These are phyloP conservation scores for Cercophora sp. DNA, from an alignment of 495 filamentous ascomycete species.

Conservation along the genomic window DNA sequence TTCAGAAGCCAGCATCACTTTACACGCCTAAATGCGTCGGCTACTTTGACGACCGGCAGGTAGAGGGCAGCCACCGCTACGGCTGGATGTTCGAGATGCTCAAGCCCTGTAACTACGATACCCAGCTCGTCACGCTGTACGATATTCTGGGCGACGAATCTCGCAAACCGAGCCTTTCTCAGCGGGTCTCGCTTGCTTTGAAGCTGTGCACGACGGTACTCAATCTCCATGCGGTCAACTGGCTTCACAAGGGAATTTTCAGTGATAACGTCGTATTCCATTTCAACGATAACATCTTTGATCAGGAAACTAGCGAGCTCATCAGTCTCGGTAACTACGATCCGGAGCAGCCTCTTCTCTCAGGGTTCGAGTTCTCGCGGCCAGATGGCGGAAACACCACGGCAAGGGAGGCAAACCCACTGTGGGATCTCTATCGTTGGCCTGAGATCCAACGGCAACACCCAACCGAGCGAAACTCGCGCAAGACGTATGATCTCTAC, in stretches of 20 bases:
- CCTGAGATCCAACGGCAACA: conserved; percentile 23
- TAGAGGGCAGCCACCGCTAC: conserved; percentile 14
- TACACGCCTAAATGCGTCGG: conserved; percentile 26
- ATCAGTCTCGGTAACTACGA: conserved; percentile 6
- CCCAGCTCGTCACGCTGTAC: conserved; percentile 19
- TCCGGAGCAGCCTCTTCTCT: conserved; percentile 17
- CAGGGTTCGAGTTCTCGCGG: conserved; percentile 28
- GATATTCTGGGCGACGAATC: conserved; percentile 11
- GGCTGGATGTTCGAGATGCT: conserved; percentile 29
- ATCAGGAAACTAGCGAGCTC: background rate
- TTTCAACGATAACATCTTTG: background rate
- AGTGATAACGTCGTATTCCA: conserved; percentile 52
- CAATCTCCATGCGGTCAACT: conserved; percentile 51
- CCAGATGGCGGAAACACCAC: conserved; percentile 26
- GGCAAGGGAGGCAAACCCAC: conserved; percentile 22
- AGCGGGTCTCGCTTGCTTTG: conserved; percentile 21
- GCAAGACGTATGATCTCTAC: conserved; percentile 51
- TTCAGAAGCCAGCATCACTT: conserved; percentile 24
- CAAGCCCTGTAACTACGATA: conserved; percentile 15
- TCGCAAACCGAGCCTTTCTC: conserved; percentile 15
- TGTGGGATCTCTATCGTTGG: conserved; percentile 33
- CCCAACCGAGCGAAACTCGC: conserved; percentile 28
- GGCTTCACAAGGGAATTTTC: conserved; percentile 56
- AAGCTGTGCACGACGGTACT: conserved; percentile 24
- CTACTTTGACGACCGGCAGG: conserved; percentile 28